A percentile compares a stretch with the other conserved stretches of the same genome.
phyloP scores from a whole-genome alignment of 2,329 filamentous ascomycete species.

The Helminthosporium solani region DNA sequence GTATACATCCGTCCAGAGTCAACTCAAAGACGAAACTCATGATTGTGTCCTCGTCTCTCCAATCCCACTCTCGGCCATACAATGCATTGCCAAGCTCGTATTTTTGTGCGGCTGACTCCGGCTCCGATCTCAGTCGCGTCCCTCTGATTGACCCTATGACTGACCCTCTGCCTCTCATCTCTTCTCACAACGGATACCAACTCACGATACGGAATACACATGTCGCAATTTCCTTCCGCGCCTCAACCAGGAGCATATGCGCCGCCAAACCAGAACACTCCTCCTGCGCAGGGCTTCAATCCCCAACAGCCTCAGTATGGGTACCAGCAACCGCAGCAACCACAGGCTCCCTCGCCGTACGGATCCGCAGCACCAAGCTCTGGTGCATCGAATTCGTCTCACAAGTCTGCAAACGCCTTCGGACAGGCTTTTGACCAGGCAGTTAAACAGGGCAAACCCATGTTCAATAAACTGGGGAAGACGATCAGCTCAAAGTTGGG shows the following conservation, averaged over 20 bases:
- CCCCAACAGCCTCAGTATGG: slow-evolving; percentile 17
- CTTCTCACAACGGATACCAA: neutral
- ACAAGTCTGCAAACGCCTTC: slow-evolving; percentile 26
- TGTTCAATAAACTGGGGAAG: slow-evolving; percentile 40
- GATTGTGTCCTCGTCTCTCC: neutral
- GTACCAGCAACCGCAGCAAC: slow-evolving; percentile 20
- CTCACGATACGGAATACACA: slow-evolving; percentile 6
- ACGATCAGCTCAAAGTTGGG: slow-evolving; percentile 38
- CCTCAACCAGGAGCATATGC: slow-evolving; percentile 31
- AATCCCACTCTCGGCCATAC: neutral
- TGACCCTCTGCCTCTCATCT: neutral
- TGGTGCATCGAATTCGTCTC: slow-evolving; percentile 7
- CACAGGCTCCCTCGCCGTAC: slow-evolving; percentile 18
- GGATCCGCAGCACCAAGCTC: slow-evolving; percentile 17
- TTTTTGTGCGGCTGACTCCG: neutral
- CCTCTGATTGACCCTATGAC: neutral
- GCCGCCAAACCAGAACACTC: slow-evolving; percentile 19
- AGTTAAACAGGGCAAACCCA: slow-evolving; percentile 38
- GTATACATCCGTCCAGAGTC: neutral
- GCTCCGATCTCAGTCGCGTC: neutral
- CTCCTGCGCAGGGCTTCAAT: slow-evolving; percentile 18
- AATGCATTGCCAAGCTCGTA: neutral
- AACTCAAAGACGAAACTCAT: neutral
- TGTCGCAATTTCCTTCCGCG: slow-evolving; percentile 37
- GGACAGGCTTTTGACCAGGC: slow-evolving; percentile 39